phyloP scores from a whole-genome alignment of 1,284 basidiomycete genomes.

The Ustilago bromivora region DNA sequence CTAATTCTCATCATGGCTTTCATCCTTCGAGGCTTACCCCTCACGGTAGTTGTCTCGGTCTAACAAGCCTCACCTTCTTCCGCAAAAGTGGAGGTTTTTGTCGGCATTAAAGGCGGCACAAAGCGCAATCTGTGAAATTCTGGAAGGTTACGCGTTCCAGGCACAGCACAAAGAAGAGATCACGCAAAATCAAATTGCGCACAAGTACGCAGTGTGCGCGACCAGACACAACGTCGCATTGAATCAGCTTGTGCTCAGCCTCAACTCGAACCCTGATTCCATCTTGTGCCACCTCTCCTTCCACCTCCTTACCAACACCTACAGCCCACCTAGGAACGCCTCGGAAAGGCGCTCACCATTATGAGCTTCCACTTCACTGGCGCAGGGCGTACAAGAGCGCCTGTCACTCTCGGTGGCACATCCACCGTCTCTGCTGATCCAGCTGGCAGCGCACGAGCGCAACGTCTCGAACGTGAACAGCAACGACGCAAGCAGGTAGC shows the following conservation, averaged over 20 bases:
- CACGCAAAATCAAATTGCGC: constrained; percentile 7
- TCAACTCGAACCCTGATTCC: background rate
- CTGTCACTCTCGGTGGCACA: constrained; percentile 47
- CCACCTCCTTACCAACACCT: background rate
- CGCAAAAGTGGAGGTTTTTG: constrained; percentile 16
- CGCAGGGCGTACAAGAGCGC: constrained; percentile 31
- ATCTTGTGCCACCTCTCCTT: background rate
- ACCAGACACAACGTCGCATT: background rate
- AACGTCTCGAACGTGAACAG: constrained; percentile 44
- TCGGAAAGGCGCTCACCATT: background rate
- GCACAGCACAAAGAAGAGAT: background rate
- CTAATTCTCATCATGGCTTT: background rate
- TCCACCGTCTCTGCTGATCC: constrained; percentile 37
- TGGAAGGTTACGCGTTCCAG: constrained; percentile 6
- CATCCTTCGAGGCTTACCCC: background rate
- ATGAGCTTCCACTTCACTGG: constrained; percentile 60
- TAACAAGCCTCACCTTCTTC: background rate
- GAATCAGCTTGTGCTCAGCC: constrained; percentile 2
- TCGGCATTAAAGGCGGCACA: constrained; percentile 12
- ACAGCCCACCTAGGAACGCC: background rate
- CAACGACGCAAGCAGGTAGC: constrained; percentile 33
- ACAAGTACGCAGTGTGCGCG: too few species aligned
- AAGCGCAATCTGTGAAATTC: background rate
- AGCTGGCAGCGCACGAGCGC: constrained; percentile 37
- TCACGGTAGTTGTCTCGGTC: background rate